Evolutionary conservation across 1,139 yeast species (phyloP), one percentile per base, ranked within the genome.

Genomic region (Wickerhamomyces sp.): DNA sequence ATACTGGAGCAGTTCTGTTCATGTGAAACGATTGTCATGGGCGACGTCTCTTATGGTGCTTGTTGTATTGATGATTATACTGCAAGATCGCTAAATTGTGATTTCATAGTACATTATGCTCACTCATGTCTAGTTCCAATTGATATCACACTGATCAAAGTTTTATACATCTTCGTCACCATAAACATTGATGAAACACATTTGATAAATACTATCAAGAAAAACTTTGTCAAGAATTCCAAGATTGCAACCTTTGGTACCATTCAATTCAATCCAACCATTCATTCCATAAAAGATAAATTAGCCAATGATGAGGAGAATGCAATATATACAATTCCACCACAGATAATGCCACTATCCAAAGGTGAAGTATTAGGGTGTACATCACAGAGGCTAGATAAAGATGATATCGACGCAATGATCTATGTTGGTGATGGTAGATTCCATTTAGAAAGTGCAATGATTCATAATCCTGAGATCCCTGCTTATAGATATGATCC

Each of bases 31-130:
- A 73, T 94, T 1, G 95, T 93, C 6, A 94, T 93, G 99, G 99
- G 99, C 2, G 99, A 93, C 65, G 99, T 93, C 1, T 89, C 97
- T 0, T 93, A 93, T 60, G 99, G 99, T 33, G 99, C 99, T 0
- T 93, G 99, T 62, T 93, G 99, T 66, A 90, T 93, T 44, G 99
- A 93, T 63, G 99, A 93, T 62, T 93, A 76, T 61, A 91, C 99
- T 0, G 99, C 99, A 5, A 72, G 91, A 49, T 83, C 98, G 0
- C 68, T 93, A 39, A 96, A 87, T 45, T 94, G 99, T 66, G 99
- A 93, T 62, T 86, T 91, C 56, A 81, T 93, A 47, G 90, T 93
- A 11, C 99, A 94, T 66, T 93, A 93, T 65, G 99, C 99, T 2
- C 99, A 93, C 64, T 90, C 96, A 13, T 93, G 99, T 66, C 72